Conservation (phyloP, 2,329 filamentous ascomycete genomes). For the Blastomyces silverae region DNA sequence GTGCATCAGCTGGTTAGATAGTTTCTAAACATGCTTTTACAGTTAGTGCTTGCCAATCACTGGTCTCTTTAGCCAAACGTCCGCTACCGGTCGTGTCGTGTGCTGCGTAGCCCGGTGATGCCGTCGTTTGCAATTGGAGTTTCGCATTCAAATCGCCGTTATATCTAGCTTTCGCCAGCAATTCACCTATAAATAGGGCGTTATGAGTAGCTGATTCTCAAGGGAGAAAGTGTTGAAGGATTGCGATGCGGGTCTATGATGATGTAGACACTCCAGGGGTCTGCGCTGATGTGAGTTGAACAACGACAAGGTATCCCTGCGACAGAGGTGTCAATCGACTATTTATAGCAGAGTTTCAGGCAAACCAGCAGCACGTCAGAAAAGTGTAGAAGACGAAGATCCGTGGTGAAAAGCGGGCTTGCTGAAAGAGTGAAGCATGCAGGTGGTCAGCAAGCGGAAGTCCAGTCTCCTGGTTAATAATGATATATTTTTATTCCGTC, state of each 20-base stretch:
- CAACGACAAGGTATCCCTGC: background rate
- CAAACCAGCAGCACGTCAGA: background rate
- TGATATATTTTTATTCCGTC: background rate
- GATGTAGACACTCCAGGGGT: background rate
- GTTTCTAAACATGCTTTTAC: constrained; percentile 3
- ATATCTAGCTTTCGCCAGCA: background rate
- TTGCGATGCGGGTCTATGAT: background rate
- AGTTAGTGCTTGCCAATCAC: background rate
- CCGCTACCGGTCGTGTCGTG: background rate
- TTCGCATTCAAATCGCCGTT: background rate
- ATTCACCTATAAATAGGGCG: background rate
- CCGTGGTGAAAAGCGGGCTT: background rate
- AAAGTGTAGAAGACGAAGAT: background rate
- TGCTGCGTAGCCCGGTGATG: background rate
- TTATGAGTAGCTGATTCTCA: background rate
- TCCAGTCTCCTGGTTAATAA: background rate
- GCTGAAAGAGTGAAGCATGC: background rate
- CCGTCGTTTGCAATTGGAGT: background rate
- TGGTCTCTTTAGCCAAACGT: background rate
- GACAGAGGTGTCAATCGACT: background rate
- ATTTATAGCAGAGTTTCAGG: background rate
- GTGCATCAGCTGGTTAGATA: constrained; percentile 2
- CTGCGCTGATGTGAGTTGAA: too few species aligned
- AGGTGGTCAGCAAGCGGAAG: background rate
- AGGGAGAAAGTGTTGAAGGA: background rate